Conservation (phyloP, 768 basidiomycete genomes). For the Agaricus blazei region DNA sequence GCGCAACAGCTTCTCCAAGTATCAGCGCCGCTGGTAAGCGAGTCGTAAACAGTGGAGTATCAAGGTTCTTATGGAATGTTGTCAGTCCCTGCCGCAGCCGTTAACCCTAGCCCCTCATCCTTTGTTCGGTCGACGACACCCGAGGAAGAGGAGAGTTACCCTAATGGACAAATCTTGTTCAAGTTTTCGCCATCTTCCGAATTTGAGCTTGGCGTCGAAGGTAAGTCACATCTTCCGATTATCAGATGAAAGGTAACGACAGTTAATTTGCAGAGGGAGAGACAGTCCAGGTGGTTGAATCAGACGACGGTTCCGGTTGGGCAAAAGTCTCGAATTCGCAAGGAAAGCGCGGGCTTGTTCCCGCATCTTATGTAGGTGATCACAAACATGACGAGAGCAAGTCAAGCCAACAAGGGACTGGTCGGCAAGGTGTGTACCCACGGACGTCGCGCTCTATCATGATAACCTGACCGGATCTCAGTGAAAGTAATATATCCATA, state of each 20-base stretch:
- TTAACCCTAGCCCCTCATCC: constrained; percentile 49
- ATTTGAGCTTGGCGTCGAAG: constrained; percentile 68
- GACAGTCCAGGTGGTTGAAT: constrained; percentile 62
- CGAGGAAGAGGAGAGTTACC: constrained; percentile 40
- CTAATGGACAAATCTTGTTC: constrained; percentile 61
- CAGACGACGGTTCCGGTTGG: constrained; percentile 87
- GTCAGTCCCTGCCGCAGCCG: constrained; percentile 15
- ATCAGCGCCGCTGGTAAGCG: constrained; percentile 20
- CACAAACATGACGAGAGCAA: constrained; percentile 17
- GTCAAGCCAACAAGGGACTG: constrained; percentile 27
- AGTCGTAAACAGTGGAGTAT: not conserved
- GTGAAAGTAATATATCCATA: constrained; percentile 85
- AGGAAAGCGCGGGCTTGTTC: constrained; percentile 70
- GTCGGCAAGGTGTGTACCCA: constrained; percentile 45
- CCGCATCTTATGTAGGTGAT: constrained; percentile 72
- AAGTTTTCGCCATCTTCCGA: constrained; percentile 72
- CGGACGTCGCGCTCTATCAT: not conserved
- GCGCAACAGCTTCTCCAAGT: constrained; percentile 19
- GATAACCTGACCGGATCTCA: constrained; percentile 22
- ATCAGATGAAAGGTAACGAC: not conserved
- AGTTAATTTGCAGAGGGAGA: constrained; percentile 46
- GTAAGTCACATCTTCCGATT: constrained; percentile 28
- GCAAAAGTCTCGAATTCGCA: constrained; percentile 60
- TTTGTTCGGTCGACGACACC: constrained; percentile 38
- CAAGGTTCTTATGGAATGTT: constrained; percentile 1